Evolutionary conservation across 2,329 filamentous ascomycete genomes (phyloP).

Genomic region (Trichoderma pleuroti): DNA sequence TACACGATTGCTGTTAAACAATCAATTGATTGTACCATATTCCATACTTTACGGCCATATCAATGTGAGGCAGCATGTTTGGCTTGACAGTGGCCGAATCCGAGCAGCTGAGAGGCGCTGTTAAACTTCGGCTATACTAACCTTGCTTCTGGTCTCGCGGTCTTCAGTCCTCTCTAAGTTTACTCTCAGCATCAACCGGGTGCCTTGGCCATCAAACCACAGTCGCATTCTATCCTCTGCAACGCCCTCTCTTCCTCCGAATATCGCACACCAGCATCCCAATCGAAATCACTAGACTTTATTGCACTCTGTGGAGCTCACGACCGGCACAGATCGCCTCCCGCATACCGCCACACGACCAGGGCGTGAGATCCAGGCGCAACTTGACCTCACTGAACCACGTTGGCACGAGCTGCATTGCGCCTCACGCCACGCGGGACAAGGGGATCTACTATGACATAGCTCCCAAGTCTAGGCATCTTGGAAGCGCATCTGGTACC

Average conservation of each 20-base stretch:
- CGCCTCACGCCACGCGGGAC: not conserved
- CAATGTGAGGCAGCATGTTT: not conserved
- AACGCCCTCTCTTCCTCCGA: not conserved
- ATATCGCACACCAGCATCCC: not conserved
- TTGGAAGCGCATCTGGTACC: not conserved
- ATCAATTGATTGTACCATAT: not conserved
- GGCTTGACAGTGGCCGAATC: not conserved
- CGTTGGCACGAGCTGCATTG: not conserved
- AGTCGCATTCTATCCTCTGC: not conserved
- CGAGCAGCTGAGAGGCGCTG: not conserved
- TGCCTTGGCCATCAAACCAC: not conserved
- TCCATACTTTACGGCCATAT: not conserved
- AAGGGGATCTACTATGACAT: not conserved
- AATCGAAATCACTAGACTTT: not conserved
- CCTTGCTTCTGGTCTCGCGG: not conserved
- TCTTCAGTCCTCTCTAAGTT: constrained; percentile 1
- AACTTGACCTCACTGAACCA: not conserved
- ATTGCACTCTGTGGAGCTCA: too few relatives aligned
- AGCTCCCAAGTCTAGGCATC: not conserved
- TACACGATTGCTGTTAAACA: not conserved
- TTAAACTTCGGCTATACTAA: constrained; percentile 15
- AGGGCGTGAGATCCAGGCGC: not conserved
- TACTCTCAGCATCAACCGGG: constrained; percentile 6
- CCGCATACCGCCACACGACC: not conserved
- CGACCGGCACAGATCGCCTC: not conserved